These are phyloP conservation scores for Tephrocybe rancida DNA, from an alignment of 768 basidiomycete species.

Conservation along the genomic window DNA sequence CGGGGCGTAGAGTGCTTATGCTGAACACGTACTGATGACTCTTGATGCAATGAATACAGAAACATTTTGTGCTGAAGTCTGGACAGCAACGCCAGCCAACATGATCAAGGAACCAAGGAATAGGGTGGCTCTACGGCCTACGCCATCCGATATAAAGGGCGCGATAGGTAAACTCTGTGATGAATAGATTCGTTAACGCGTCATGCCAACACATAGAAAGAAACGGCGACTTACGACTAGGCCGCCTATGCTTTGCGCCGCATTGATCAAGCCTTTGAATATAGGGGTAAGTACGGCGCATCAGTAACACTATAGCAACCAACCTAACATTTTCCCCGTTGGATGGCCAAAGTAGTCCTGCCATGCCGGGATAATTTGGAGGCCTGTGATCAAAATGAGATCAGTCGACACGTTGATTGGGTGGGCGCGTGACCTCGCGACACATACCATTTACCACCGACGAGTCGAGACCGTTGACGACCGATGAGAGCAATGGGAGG, in stretches of 20 bases:
- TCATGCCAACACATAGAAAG: not conserved
- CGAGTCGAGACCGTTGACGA: conserved; percentile 69
- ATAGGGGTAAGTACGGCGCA: not conserved
- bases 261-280: conserved; percentile 59
- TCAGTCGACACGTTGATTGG: conserved; percentile 10
- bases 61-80: conserved; percentile 48
- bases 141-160: conserved; percentile 58
- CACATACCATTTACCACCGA: conserved; percentile 58
- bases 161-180: conserved; percentile 61
- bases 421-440: not conserved
- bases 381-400: conserved; percentile 38
- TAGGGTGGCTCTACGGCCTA: conserved; percentile 63
- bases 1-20: not conserved
- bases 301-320: not conserved
- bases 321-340: conserved; percentile 51
- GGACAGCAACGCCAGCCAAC: conserved; percentile 63
- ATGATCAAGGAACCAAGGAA: conserved; percentile 65
- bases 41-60: conserved; percentile 60
- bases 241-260: conserved; percentile 64
- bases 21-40: conserved; percentile 43
- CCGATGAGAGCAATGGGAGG: conserved; percentile 65
- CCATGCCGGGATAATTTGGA: conserved; percentile 72
- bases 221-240: conserved; percentile 37
- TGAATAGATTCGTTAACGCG: not conserved
- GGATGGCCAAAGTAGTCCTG: conserved; percentile 57